Conservation (phyloP, 306 rosid species). For the Bauhinia variegata region DNA sequence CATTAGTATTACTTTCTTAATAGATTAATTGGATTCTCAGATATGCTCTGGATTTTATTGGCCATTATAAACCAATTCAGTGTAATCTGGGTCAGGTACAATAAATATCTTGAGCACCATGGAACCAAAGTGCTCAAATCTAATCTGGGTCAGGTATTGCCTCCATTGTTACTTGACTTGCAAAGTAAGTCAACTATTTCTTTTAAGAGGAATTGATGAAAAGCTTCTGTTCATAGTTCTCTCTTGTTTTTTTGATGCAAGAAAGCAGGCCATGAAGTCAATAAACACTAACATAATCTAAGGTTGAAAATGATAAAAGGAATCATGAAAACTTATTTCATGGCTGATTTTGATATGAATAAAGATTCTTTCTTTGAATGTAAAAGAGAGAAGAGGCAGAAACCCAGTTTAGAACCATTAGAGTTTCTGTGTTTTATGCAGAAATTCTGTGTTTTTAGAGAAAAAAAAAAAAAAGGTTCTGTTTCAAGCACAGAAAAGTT, state of each 20-base stretch:
- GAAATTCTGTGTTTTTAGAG: not conserved
- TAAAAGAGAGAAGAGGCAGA: no score
- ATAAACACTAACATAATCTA: not conserved
- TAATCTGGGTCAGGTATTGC: not conserved
- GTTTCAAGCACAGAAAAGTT: conserved; percentile 6
- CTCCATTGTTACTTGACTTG: no score
- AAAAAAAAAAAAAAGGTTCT: conserved; percentile 8
- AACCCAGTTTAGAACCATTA: not conserved
- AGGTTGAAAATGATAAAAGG: no score
- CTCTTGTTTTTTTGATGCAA: no score
- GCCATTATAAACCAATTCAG: conserved; percentile 26
- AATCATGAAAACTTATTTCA: no score
- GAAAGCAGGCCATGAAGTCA: not conserved
- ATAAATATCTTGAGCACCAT: conserved; percentile 28
- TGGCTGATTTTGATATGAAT: no score
- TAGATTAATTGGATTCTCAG: conserved; percentile 7
- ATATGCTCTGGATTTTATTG: conserved; percentile 11
- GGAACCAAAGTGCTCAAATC: conserved; percentile 4
- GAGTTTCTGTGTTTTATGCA: not conserved
- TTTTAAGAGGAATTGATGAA: conserved; percentile 11
- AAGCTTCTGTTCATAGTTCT: not conserved
- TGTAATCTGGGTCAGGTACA: not conserved
- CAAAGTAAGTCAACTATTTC: conserved; percentile 7
- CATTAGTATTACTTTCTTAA: conserved; percentile 8
- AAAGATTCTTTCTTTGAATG: no score